These are phyloP conservation scores for Neoboletus subvelutipes DNA, from an alignment of 768 basidiomycete genomes.

Conservation along the genomic window DNA sequence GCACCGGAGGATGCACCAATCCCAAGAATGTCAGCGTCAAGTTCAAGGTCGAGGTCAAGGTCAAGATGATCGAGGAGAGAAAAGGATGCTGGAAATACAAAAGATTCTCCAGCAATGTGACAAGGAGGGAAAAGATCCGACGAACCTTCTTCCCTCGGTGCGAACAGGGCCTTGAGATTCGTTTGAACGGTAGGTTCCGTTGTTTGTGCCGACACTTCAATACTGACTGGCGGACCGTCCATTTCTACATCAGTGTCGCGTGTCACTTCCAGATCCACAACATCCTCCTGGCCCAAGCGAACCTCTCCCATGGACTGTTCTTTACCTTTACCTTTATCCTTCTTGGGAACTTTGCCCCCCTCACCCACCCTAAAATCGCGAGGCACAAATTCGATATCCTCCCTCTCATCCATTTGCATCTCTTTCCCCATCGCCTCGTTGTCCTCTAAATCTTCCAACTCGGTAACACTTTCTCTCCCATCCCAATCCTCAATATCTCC, in stretches of 20 bases:
- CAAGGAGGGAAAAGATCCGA: background rate
- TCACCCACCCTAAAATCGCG: background rate
- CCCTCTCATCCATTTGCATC: slow-evolving; percentile 24
- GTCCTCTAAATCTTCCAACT: slow-evolving; percentile 42
- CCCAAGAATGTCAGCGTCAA: slow-evolving; percentile 54
- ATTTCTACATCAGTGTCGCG: slow-evolving; percentile 14
- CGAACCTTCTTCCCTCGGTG: slow-evolving; percentile 65
- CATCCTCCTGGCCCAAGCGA: background rate
- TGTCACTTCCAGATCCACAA: background rate
- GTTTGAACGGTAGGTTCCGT: slow-evolving; percentile 9
- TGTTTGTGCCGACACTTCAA: background rate
- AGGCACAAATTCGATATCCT: slow-evolving; percentile 22
- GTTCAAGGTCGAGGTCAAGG: slow-evolving; percentile 69
- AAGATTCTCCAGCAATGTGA: background rate
- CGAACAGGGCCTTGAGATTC: slow-evolving; percentile 72
- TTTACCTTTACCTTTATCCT: slow-evolving; percentile 21
- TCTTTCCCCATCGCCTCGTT: background rate
- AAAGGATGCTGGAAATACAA: slow-evolving; percentile 50
- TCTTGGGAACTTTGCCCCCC: background rate
- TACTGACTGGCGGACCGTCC: background rate
- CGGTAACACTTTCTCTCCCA: slow-evolving; percentile 57
- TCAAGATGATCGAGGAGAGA: slow-evolving; percentile 76
- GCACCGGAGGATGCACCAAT: slow-evolving; percentile 15
- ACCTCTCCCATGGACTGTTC: slow-evolving; percentile 18
- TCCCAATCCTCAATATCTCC: slow-evolving; percentile 57